Evolutionary conservation across 495 filamentous ascomycete species (phyloP).

Genomic region (Platismatia glauca): DNA sequence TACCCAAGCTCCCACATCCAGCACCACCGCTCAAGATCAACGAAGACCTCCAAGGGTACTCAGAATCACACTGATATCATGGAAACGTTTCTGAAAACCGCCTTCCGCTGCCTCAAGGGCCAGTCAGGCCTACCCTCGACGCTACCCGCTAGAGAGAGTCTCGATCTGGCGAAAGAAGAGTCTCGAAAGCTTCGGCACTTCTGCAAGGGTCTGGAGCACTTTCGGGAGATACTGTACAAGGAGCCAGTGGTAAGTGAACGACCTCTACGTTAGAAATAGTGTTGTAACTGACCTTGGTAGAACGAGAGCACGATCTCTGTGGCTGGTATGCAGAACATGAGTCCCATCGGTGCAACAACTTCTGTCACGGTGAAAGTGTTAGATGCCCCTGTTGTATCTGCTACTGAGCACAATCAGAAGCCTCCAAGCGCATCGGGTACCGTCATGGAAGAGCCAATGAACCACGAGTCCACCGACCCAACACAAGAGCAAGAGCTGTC

Average conservation of each 20-base stretch:
- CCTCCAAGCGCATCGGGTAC: background rate
- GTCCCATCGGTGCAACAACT: background rate
- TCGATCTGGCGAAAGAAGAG: background rate
- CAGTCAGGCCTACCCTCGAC: background rate
- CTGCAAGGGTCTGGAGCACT: background rate
- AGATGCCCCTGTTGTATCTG: background rate
- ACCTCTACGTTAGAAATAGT: background rate
- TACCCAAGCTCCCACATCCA: background rate
- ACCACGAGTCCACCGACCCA: background rate
- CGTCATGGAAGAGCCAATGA: background rate
- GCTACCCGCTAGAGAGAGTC: background rate
- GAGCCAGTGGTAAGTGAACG: background rate
- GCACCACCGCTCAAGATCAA: background rate
- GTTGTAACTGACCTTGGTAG: background rate
- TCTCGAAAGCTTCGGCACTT: background rate
- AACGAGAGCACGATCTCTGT: background rate
- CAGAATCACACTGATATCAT: background rate
- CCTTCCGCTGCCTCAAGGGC: background rate
- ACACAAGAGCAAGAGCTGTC: background rate
- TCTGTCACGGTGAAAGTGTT: rapidly evolving
- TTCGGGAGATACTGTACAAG: background rate
- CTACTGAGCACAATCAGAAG: background rate
- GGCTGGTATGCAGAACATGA: background rate
- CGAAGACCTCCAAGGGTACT: background rate
- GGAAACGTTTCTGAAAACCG: background rate